Percentiles rank a stretch among this genome's conserved stretches.
phyloP scores from a whole-genome alignment of 169 alveolate species.

The Plasmodium ovale region DNA sequence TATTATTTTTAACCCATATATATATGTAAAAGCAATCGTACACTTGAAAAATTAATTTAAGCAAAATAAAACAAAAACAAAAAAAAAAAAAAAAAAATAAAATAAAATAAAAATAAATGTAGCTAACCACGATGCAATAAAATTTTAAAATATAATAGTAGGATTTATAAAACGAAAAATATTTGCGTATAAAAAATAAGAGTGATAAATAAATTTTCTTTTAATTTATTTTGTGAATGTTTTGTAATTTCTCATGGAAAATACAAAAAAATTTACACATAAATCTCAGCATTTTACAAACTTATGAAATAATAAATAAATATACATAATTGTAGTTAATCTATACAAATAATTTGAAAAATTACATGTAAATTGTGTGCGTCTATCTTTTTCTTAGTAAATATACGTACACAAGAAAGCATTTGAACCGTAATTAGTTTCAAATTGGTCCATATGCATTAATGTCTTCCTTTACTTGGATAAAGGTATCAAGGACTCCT shows the following conservation, averaged over 20 bases:
- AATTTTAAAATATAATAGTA: background rate
- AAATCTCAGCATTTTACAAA: constrained; percentile 14
- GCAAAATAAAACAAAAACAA: constrained; percentile 1
- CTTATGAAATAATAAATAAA: constrained; percentile 6
- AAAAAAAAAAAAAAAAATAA: background rate
- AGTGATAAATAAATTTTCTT: background rate
- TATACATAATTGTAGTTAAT: constrained; percentile 13
- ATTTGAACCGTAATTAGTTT: constrained; percentile 37
- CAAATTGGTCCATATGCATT: constrained; percentile 82
- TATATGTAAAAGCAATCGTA: background rate
- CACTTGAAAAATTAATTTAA: constrained; percentile 9
- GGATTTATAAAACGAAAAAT: constrained; percentile 12
- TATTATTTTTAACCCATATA: background rate
- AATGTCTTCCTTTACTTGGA: constrained; percentile 83
- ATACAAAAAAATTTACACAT: background rate
- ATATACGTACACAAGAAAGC: background rate
- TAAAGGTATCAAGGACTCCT: constrained; percentile 85
- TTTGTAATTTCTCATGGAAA: constrained; percentile 15
- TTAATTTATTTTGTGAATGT: constrained; percentile 1
- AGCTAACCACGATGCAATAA: background rate
- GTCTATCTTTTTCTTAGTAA: too few species aligned
- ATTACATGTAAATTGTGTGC: background rate
- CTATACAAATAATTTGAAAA: background rate
- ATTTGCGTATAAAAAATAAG: background rate
- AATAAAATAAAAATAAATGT: background rate